A percentile compares a stretch with the other conserved stretches of the same genome.
Conservation (phyloP, 2,329 filamentous ascomycete genomes). For the Cordyceps javanica region DNA sequence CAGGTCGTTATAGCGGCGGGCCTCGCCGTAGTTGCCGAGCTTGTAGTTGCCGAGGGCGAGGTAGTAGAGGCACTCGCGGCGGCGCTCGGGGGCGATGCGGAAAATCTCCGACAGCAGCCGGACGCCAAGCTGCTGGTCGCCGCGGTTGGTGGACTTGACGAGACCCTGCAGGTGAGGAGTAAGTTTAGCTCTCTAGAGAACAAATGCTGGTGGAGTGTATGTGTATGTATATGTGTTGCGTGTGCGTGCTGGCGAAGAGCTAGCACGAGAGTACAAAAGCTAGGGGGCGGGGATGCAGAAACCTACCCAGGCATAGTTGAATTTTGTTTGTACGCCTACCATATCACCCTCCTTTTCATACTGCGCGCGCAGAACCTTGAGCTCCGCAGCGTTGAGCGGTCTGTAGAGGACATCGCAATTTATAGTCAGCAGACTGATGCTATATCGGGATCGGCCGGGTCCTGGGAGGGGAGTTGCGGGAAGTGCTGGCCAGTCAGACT, state of each 20-base stretch:
- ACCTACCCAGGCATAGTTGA: slow-evolving; percentile 97
- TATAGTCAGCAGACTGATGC: slow-evolving; percentile 14
- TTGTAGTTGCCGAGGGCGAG: slow-evolving; percentile 97
- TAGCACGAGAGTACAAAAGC: neutral
- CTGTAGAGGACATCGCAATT: slow-evolving; percentile 35
- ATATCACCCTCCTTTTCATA: slow-evolving; percentile 98
- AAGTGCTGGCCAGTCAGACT: slow-evolving; percentile 21
- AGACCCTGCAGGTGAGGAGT: too few species aligned
- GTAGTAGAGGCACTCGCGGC: slow-evolving; percentile 97
- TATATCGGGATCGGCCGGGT: neutral
- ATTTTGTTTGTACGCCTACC: slow-evolving; percentile 95
- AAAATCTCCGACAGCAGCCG: slow-evolving; percentile 95
- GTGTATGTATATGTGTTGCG: too few species aligned
- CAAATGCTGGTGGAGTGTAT: too few species aligned
- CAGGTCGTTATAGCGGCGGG: slow-evolving; percentile 88
- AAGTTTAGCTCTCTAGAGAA: too few species aligned
- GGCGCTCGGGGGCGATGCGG: slow-evolving; percentile 82
- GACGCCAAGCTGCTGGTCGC: slow-evolving; percentile 90
- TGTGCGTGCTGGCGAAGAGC: too few species aligned
- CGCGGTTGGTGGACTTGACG: slow-evolving; percentile 80
- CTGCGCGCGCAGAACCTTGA: slow-evolving; percentile 85
- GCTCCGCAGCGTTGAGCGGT: slow-evolving; percentile 83
- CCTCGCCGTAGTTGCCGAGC: slow-evolving; percentile 94
- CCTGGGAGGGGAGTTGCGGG: neutral
- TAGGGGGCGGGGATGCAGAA: slow-evolving; percentile 7